Base-by-base conservation (phyloP, 768 basidiomycete genomes). In the Galerina marginata region DNA sequence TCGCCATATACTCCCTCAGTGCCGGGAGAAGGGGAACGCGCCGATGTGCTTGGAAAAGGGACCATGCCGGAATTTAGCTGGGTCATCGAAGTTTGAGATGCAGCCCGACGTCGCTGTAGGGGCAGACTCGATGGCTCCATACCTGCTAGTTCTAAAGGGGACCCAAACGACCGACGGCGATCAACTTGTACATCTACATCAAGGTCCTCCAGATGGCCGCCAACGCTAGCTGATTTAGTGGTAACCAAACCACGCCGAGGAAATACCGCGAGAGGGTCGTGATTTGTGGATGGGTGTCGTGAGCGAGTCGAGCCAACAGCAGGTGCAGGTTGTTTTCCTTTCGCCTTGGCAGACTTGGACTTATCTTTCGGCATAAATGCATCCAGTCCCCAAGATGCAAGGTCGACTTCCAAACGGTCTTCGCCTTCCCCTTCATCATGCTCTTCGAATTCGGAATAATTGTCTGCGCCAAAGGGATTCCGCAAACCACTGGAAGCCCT, bases 301-400 rank as follows among this genome's bases (percentile, higher is more conserved):
- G 79, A 74, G 45, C 75, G 78, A n/a, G 79, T 77, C 11, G 79
- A 77, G 42, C 72, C 73, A 47, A 79, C 68, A 47, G 74, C 67
- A 58, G 78, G 78, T 33, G 63, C 55, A 20, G 67, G 68, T 69
- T 83, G 66, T 74, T 83, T 81, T n/a, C 72, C 77, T 60, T 78
- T 82, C 16, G 71, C 73, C 61, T 80, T 82, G 15, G 67, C 68
- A n/a, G 70, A 71, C 64, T 80, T 57, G 72, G 72, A 71, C 75
- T 87, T 90, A 65, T 89, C 86, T 65, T 90, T 89, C 1, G 86
- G 81, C 61, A 92, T 86, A 74, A 92, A 87, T 6, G 86, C 83
- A 59, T 92, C 89, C 25, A 95, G 79, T 3, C 93, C 93, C 92
- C 91, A 95, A 15, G 91, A 93, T 3, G 88, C 81, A 58, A 94